A percentile compares a stretch with the other conserved stretches of the same genome.
phyloP scores from a whole-genome alignment of 768 basidiomycete species.

The Boletus pseudopeckii region DNA sequence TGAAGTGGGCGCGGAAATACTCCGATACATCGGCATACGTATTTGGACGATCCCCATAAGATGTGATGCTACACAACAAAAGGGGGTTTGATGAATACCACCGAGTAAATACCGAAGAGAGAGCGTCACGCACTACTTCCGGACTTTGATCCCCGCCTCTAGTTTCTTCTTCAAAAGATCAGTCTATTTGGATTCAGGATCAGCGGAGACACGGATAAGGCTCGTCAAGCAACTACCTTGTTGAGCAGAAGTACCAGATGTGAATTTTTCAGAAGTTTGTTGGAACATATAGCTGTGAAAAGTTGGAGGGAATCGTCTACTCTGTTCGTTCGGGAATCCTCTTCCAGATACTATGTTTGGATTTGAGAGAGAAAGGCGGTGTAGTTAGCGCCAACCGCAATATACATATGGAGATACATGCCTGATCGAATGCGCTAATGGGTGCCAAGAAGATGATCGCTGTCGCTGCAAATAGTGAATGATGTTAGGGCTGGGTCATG shows the following conservation, averaged over 20 bases:
- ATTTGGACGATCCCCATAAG: conserved; percentile 71
- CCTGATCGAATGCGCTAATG: conserved; percentile 86
- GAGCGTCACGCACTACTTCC: conserved; percentile 62
- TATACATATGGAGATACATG: conserved; percentile 25
- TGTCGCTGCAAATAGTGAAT: conserved; percentile 46
- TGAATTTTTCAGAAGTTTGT: conserved; percentile 67
- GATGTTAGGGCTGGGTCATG: conserved; percentile 6
- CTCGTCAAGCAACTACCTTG: conserved; percentile 47
- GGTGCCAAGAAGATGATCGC: conserved; percentile 87
- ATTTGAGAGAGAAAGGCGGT: conserved; percentile 9
- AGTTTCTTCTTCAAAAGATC: conserved; percentile 75
- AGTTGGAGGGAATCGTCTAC: conserved; percentile 81
- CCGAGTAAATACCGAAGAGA: not conserved
- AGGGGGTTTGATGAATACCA: not conserved
- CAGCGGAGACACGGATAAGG: not conserved
- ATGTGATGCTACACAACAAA: conserved; percentile 56
- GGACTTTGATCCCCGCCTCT: conserved; percentile 60
- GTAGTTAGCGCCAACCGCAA: conserved; percentile 1
- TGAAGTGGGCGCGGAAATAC: conserved; percentile 84
- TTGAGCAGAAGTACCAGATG: conserved; percentile 76
- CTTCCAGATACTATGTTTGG: conserved; percentile 64
- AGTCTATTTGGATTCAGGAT: conserved; percentile 39
- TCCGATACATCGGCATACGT: conserved; percentile 66
- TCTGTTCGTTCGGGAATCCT: conserved; percentile 74
- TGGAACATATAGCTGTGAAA: conserved; percentile 71